Evolutionary conservation across 257 asterid species (phyloP), one percentile per base, ranked within the genome.

Genomic region (Rubia yunnanensis): DNA sequence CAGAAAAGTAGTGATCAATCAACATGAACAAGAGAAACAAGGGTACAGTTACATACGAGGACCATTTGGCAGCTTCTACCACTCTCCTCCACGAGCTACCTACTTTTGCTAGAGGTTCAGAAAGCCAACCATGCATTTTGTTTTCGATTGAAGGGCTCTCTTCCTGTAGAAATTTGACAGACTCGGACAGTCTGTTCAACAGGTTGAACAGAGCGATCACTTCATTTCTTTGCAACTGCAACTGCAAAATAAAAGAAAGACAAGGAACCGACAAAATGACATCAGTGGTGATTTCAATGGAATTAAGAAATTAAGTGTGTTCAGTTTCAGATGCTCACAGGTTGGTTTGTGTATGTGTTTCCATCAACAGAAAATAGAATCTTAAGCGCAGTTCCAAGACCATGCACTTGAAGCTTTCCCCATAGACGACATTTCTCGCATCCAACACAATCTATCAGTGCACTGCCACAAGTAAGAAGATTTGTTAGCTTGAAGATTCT

Each of bases 351-450:
- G 72, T 72, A 73, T 67, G 63, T 75, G 59, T 82, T 73, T 63
- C 83, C 81, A 73, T 91, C 91, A 60, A 91, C 84, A 3, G 96
- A 85, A 80, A 91, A 91, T 32, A 91, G 89, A 76, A 88, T 91
- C 83, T 91, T 91, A 24, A 91, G 72, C 39, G 98, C 96, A 65
- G 96, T 91, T 80, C 98, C 98, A n/a, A 91, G 94, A 49, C 98
- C 98, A 60, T 85, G 95, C 65, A 86, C 92, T 74, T 91, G 98
- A 64, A 91, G 96, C 73, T 91, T 91, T 36, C 96, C 96, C 98
- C 98, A 88, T 39, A 91, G 89, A 44, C 96, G 96, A 69, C 98
- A 91, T 81, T 91, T 91, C 69, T 91, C 98, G 28, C 96, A 91
- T 66, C 98, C 98, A 61, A 91, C 95, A 79, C 98, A 91, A 71